phyloP scores from a whole-genome alignment of 805 yeast species.

The Candida krabiensis region DNA sequence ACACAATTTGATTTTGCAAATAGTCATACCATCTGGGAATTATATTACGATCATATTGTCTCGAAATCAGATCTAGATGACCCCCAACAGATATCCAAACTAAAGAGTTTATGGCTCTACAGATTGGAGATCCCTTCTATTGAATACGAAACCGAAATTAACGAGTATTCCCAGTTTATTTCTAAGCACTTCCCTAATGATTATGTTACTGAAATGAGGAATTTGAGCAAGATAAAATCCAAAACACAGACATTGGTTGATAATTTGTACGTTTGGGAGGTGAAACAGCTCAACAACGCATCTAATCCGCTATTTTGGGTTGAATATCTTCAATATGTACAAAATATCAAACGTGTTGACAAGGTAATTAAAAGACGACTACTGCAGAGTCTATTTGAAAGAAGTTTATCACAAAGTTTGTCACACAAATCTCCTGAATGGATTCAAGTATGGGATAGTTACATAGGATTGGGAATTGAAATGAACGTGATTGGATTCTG shows the following conservation, averaged over 20 bases:
- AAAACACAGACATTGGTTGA: conserved; percentile 31
- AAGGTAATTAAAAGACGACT: conserved; percentile 9
- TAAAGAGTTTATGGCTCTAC: conserved; percentile 26
- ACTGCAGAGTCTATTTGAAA: conserved; percentile 29
- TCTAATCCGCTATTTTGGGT: conserved; percentile 23
- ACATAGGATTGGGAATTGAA: conserved; percentile 14
- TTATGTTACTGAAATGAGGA: conserved; percentile 38
- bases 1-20: conserved; percentile 12
- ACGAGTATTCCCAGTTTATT: conserved; percentile 41
- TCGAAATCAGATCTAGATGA: background rate
- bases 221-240: conserved; percentile 35
- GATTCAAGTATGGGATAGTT: conserved; percentile 35
- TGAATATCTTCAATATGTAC: conserved; percentile 11
- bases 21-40: conserved; percentile 15
- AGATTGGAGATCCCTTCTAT: conserved; percentile 43
- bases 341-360: conserved; percentile 10
- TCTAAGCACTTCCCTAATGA: conserved; percentile 28
- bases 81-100: conserved; percentile 6
- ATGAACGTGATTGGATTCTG: conserved; percentile 2
- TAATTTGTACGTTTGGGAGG: conserved; percentile 38
- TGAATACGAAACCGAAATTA: conserved; percentile 39
- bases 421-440: conserved; percentile 8
- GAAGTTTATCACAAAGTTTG: conserved; percentile 25
- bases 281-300: conserved; percentile 13
- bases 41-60: conserved; percentile 6